phyloP scores from a whole-genome alignment of 495 filamentous ascomycete species.

The Talaromyces nanjingensis region DNA sequence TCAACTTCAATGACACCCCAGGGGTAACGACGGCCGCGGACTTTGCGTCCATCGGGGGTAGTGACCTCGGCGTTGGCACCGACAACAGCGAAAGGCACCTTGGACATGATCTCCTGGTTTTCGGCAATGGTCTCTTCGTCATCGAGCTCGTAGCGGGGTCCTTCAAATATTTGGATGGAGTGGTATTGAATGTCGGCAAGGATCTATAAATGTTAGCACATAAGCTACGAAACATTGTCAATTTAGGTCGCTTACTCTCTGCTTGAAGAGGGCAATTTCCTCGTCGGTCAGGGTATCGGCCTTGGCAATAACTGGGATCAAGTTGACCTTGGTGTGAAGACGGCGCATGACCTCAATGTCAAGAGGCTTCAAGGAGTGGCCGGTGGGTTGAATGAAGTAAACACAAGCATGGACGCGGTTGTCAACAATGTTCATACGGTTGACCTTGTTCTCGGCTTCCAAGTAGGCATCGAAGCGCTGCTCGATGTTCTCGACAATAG shows the following conservation, averaged over 20 bases:
- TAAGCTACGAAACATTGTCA: neutral
- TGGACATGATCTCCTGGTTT: conserved; percentile 99
- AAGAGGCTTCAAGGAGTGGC: conserved; percentile 97
- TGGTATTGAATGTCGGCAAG: conserved; percentile 95
- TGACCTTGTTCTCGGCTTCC: conserved; percentile 99
- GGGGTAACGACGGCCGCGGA: conserved; percentile 92
- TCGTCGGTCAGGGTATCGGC: conserved; percentile 96
- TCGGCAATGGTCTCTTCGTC: conserved; percentile 99
- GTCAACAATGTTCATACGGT: conserved; percentile 98
- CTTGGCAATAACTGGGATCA: conserved; percentile 98
- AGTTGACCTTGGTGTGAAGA: conserved; percentile 99
- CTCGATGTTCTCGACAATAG: conserved; percentile 99
- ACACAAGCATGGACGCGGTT: conserved; percentile 98
- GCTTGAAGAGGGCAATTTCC: conserved; percentile 89
- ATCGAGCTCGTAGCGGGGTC: conserved; percentile 94
- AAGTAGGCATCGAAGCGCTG: conserved; percentile 96
- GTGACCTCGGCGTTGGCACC: conserved; percentile 91
- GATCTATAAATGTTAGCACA: conserved; percentile 52
- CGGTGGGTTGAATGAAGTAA: conserved; percentile 98
- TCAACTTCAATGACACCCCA: conserved; percentile 99
- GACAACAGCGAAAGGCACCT: conserved; percentile 97
- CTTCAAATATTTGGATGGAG: conserved; percentile 97
- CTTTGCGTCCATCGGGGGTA: conserved; percentile 86
- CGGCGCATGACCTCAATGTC: conserved; percentile 99
- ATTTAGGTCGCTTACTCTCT: conserved; percentile 58